Evolutionary conservation across 163 green algal species (phyloP).

Genomic region (Volvox carteri): DNA sequence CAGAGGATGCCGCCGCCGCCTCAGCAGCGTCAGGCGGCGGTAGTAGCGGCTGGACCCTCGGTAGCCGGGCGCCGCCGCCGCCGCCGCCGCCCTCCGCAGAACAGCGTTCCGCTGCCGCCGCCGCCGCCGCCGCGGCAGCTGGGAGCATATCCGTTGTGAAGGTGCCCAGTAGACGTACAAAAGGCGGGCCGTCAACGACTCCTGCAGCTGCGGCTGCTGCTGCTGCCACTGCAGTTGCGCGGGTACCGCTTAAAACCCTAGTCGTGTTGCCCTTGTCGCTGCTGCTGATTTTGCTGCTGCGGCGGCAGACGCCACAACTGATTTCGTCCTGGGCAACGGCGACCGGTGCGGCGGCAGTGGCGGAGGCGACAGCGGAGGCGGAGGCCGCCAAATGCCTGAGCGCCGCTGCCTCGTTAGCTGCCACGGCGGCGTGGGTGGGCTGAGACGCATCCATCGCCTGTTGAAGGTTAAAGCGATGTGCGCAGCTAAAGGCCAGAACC

Average conservation of each 20-base stretch:
- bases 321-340: too few species aligned
- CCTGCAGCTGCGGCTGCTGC: background rate
- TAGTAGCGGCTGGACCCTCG: too few species aligned
- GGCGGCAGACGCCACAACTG: background rate
- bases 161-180: slow-evolving; percentile 27
- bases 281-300: background rate
- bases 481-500: too few species aligned
- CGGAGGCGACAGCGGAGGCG: background rate
- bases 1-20: too few species aligned
- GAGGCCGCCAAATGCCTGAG: background rate
- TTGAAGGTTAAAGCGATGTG: too few species aligned
- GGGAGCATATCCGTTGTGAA: slow-evolving; percentile 6
- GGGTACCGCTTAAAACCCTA: too few species aligned
- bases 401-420: slow-evolving; percentile 17
- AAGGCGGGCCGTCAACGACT: background rate
- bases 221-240: background rate
- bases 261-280: too few species aligned
- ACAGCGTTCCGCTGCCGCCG: too few species aligned
- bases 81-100: too few species aligned
- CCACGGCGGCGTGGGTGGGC: background rate
- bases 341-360: too few species aligned
- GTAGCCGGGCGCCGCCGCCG: too few species aligned
- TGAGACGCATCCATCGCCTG: slow-evolving; percentile 9
- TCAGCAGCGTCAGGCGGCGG: too few species aligned
- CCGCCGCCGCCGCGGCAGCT: background rate